Evolutionary conservation across 805 yeast genomes (phyloP).

Genomic region (Wickerhamiella lipophila): DNA sequence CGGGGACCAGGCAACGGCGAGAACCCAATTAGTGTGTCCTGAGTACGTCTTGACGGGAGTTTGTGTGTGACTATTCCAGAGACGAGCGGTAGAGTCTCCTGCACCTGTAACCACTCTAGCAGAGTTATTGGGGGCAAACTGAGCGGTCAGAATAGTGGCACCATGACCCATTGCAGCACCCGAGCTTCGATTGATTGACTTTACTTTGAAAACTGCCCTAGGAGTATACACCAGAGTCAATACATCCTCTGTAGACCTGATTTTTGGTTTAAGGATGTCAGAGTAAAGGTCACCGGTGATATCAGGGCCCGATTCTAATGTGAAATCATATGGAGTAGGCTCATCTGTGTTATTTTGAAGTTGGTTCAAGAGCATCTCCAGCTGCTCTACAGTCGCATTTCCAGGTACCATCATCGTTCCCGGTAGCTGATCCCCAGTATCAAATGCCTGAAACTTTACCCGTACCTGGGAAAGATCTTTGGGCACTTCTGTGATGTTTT

Average conservation of each 20-base stretch:
- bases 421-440: slow-evolving; percentile 76
- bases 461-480: slow-evolving; percentile 74
- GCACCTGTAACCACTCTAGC: slow-evolving; percentile 87
- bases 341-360: slow-evolving; percentile 48
- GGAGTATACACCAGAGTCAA: slow-evolving; percentile 87
- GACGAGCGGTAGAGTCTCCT: slow-evolving; percentile 89
- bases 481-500: slow-evolving; percentile 60
- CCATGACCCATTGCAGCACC: slow-evolving; percentile 95
- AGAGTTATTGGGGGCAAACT: slow-evolving; percentile 83
- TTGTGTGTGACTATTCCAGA: slow-evolving; percentile 94
- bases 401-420: slow-evolving; percentile 88
- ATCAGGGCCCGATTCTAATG: slow-evolving; percentile 52
- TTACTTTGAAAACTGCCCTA: slow-evolving; percentile 85
- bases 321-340: slow-evolving; percentile 81
- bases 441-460: slow-evolving; percentile 82
- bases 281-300: slow-evolving; percentile 64
- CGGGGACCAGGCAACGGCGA: slow-evolving; percentile 85
- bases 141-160: slow-evolving; percentile 79
- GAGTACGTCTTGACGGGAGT: slow-evolving; percentile 69
- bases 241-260: slow-evolving; percentile 84
- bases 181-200: slow-evolving; percentile 77
- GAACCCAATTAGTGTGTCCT: slow-evolving; percentile 90
- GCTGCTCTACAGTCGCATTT: slow-evolving; percentile 65
- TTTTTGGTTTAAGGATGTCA: slow-evolving; percentile 74
- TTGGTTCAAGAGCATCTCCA: slow-evolving; percentile 77